Conservation (phyloP, 2,329 filamentous ascomycete species). For the Keithomyces neogunnii region DNA sequence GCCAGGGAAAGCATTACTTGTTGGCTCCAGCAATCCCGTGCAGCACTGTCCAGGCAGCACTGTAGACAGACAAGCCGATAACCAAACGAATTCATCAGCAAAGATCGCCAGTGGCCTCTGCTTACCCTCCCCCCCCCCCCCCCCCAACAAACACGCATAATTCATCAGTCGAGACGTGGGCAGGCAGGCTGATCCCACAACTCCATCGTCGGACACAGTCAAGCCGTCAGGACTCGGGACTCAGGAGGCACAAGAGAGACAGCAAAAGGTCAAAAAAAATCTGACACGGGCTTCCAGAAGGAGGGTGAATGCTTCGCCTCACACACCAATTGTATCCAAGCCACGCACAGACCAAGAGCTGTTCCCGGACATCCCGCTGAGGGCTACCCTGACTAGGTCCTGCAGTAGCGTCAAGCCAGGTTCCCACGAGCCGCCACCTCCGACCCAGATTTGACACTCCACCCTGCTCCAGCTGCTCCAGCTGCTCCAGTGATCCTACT, state of each 20-base stretch:
- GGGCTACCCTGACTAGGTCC: neutral
- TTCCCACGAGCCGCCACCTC: slow-evolving; percentile 2
- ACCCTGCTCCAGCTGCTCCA: neutral
- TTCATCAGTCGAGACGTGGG: neutral
- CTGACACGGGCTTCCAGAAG: slow-evolving; percentile 1
- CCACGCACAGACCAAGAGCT: too few species aligned
- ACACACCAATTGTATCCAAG: neutral
- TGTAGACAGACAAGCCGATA: neutral
- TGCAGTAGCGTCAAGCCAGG: neutral
- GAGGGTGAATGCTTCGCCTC: neutral
- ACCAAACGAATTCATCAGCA: neutral
- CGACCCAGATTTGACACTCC: slow-evolving; percentile 5
- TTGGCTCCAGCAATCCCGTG: too few species aligned
- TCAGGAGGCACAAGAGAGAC: too few species aligned
- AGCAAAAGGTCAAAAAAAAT: neutral
- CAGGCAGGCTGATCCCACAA: neutral
- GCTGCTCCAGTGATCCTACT: neutral
- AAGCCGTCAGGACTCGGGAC: neutral
- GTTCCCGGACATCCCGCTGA: slow-evolving; percentile 3
- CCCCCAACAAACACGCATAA: too few species aligned
- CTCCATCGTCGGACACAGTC: neutral
- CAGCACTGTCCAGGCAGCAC: neutral
- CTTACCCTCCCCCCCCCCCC: too few species aligned
- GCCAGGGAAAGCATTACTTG: too few species aligned
- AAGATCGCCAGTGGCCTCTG: neutral